Conservation (phyloP, 2,329 filamentous ascomycete species). For the Verticillium isaacii region DNA sequence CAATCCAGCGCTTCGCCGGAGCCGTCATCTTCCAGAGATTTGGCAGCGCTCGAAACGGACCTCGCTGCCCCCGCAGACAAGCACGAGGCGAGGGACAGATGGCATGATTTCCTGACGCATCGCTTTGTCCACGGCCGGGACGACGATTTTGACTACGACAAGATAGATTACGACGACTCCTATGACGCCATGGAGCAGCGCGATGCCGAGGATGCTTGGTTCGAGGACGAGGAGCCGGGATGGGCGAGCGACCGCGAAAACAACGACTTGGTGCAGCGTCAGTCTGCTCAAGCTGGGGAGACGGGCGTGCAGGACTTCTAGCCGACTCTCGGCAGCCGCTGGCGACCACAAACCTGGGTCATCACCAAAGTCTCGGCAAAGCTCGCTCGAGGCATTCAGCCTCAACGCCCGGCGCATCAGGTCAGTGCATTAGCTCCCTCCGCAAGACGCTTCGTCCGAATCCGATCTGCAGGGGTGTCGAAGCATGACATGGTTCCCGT, state of each 20-base stretch:
- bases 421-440: background rate
- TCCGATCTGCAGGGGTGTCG: background rate
- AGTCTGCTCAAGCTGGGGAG: slow-evolving; percentile 41
- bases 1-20: background rate
- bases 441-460: background rate
- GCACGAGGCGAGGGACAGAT: slow-evolving; percentile 63
- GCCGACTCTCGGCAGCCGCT: background rate
- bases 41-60: slow-evolving; percentile 2
- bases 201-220: slow-evolving; percentile 71
- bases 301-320: slow-evolving; percentile 71
- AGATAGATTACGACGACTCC: slow-evolving; percentile 67
- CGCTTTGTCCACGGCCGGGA: slow-evolving; percentile 74
- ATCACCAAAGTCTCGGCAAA: background rate
- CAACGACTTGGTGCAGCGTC: slow-evolving; percentile 8
- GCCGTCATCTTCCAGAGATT: background rate
- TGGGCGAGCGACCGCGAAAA: slow-evolving; percentile 49
- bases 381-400: background rate
- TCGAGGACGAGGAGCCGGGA: slow-evolving; percentile 71
- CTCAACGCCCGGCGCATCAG: background rate
- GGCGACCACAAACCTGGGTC: background rate
- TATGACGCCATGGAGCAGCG: slow-evolving; percentile 58
- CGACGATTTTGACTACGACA: slow-evolving; percentile 70
- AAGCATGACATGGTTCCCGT: background rate
- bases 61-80: slow-evolving; percentile 46
- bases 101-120: slow-evolving; percentile 67